phyloP scores from a whole-genome alignment of 2,329 filamentous ascomycete genomes.

The Fusarium nurragi region DNA sequence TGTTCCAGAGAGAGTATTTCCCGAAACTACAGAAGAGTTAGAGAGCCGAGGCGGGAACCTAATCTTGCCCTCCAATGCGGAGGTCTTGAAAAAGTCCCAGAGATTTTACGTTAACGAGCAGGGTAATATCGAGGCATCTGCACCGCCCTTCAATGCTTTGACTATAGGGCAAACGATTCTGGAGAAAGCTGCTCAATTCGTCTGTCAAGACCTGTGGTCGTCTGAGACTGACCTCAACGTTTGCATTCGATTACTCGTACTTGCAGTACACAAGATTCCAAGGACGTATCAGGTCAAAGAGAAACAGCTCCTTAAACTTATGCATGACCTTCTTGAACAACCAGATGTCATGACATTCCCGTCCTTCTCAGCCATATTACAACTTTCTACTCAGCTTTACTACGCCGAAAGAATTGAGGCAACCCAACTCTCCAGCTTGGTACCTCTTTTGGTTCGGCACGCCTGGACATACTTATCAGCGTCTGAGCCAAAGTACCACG shows the following conservation, averaged over 20 bases:
- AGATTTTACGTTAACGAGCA: constrained; percentile 76
- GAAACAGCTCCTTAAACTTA: constrained; percentile 59
- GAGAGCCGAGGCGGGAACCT: constrained; percentile 6
- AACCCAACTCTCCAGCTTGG: constrained; percentile 67
- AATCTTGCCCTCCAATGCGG: constrained; percentile 47
- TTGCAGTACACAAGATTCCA: constrained; percentile 64
- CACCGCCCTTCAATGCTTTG: constrained; percentile 66
- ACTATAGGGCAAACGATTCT: constrained; percentile 71
- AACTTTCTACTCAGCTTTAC: constrained; percentile 67
- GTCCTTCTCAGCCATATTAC: constrained; percentile 67
- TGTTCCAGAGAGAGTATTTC: constrained; percentile 72
- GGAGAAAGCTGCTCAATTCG: constrained; percentile 64
- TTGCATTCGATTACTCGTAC: constrained; percentile 67
- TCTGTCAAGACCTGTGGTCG: constrained; percentile 57
- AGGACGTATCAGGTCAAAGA: constrained; percentile 55
- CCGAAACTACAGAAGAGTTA: constrained; percentile 33
- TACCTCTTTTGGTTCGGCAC: constrained; percentile 73
- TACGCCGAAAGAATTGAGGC: constrained; percentile 61
- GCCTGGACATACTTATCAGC: constrained; percentile 85
- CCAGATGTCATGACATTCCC: constrained; percentile 57
- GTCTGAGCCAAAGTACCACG: constrained; percentile 89
- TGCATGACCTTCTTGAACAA: constrained; percentile 58
- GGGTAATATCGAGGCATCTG: constrained; percentile 71
- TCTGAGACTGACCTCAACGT: constrained; percentile 61
- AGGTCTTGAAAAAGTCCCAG: constrained; percentile 68